Evolutionary conservation across 2,329 filamentous ascomycete species (phyloP).

Genomic region (Aspergillus ochraceus): DNA sequence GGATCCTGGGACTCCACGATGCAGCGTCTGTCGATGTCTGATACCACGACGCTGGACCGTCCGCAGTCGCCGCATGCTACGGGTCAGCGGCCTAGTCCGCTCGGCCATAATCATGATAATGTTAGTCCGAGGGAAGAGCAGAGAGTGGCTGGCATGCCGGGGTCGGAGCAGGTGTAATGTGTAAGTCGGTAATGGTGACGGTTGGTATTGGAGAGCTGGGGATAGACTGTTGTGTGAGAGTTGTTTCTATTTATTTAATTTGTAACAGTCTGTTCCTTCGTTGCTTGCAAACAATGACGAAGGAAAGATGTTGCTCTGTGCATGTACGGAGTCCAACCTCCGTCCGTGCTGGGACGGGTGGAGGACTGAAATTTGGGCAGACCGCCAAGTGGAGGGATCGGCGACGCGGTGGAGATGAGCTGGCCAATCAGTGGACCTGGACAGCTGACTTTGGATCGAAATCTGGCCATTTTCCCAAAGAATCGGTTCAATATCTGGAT

Average conservation of each 20-base stretch:
- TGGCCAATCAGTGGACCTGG: neutral
- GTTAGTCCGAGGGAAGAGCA: neutral
- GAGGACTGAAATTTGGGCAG: neutral
- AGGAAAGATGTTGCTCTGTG: no score
- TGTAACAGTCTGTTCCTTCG: neutral
- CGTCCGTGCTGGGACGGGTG: neutral
- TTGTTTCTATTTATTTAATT: neutral
- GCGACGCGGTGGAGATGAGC: neutral
- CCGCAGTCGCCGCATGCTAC: constrained; percentile 6
- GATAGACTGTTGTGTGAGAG: neutral
- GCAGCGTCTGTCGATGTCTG: constrained; percentile 15
- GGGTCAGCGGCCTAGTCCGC: neutral
- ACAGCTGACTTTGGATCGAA: no score
- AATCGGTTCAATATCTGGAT: neutral
- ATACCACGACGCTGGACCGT: constrained; percentile 13
- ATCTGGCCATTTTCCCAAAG: neutral
- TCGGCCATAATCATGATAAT: neutral
- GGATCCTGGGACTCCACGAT: constrained; percentile 22
- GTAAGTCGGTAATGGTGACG: no score
- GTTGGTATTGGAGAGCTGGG: no score
- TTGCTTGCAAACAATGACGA: no score
- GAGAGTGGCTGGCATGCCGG: neutral
- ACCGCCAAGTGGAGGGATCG: neutral
- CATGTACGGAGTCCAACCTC: no score
- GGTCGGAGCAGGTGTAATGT: neutral